Percentiles rank a stretch among this genome's conserved stretches.
Conservation (phyloP, 768 basidiomycete genomes). For the Podaxis sp. region DNA sequence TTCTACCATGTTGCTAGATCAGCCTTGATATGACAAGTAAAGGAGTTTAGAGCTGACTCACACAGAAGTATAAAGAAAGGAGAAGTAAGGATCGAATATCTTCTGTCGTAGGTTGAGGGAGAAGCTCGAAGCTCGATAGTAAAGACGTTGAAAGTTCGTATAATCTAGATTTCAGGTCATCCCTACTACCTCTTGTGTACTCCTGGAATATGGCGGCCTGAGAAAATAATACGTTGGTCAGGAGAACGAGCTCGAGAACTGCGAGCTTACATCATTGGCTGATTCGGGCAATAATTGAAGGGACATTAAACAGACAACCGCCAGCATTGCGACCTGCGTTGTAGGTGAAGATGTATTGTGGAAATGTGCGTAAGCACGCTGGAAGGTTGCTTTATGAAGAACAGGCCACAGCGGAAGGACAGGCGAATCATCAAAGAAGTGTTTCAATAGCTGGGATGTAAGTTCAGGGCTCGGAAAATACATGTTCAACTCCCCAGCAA, state of each 20-base stretch:
- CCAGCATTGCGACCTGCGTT: conserved; percentile 17
- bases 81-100: conserved; percentile 17
- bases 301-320: conserved; percentile 19
- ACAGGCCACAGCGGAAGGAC: conserved; percentile 20
- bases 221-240: background rate
- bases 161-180: conserved; percentile 17
- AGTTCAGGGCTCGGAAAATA: conserved; percentile 20
- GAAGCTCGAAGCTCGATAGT: conserved; percentile 8
- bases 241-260: background rate
- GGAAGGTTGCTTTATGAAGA: conserved; percentile 19
- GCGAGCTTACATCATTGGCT: conserved; percentile 16
- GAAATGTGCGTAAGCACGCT: conserved; percentile 5
- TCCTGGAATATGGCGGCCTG: conserved; percentile 15
- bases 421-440: conserved; percentile 20
- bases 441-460: conserved; percentile 16
- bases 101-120: conserved; percentile 15
- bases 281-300: conserved; percentile 21
- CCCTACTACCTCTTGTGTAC: conserved; percentile 17
- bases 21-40: background rate
- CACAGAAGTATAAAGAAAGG: conserved; percentile 17
- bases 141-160: conserved; percentile 18
- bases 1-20: conserved; percentile 14
- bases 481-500: conserved; percentile 14
- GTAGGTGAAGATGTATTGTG: conserved; percentile 9
- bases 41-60: background rate